Evolutionary conservation across 2,329 filamentous ascomycete species (phyloP), one percentile per base, ranked within the genome.

Genomic region (Fusarium sp.): DNA sequence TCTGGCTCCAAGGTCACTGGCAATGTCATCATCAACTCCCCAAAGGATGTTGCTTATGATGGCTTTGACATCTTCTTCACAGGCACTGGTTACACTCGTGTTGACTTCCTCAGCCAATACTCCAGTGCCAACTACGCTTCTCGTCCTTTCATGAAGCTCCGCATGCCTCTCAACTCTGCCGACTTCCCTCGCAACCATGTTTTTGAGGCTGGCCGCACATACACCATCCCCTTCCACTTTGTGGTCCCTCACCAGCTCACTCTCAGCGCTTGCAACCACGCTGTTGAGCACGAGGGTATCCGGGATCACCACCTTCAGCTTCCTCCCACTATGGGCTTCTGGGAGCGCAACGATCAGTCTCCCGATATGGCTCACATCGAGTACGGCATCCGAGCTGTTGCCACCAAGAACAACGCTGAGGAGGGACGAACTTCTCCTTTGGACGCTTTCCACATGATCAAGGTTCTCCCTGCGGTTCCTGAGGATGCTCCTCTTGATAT

Each of bases 191-290:
- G 78, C 10, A 79, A 83, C 22, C 79, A 82, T 34, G 73, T 87
- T 30, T 84, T 88, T 63, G 79, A 84, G 75, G 80, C 82, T n/a
- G 85, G 82, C 4, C 76, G 76, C 67, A 81, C 80, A 27, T 86
- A 87, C 77, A 82, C 74, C 16, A 77, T 89, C 25, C 87, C 87
- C n/a, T 87, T 89, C 79, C 78, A 87, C 78, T 89, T 89, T 69
- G 84, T 89, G 62, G 83, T 89, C 18, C 87, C 87, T n/a, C 80
- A 82, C 69, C 83, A 88, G 57, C 84, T 89, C 63, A 88, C 87
- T 20, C 80, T 88, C 52, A 83, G 82, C 62, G 86, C 87, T 20
- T 89, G 87, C 80, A 84, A 80, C 71, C 87, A 89, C 78, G 71
- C 76, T 29, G 81, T 83, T 57, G 78, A 80, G 43, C 80, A 80